A percentile compares a stretch with the other conserved stretches of the same genome.
Evolutionary conservation across 805 yeast species (phyloP).

Genomic region (Teunomyces funiuensis): DNA sequence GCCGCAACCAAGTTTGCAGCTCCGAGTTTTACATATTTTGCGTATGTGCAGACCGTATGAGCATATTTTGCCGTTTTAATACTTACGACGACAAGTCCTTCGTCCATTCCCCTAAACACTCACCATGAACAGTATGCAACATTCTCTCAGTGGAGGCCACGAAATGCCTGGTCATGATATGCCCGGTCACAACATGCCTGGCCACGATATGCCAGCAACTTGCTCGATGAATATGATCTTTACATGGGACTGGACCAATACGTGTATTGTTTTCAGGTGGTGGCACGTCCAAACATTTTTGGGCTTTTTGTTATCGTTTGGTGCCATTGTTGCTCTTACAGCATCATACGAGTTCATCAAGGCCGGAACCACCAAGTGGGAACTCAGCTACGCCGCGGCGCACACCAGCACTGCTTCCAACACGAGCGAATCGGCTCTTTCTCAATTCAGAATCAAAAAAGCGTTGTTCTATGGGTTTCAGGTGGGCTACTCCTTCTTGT

Average conservation of each 20-base stretch:
- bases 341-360: constrained; percentile 63
- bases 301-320: constrained; percentile 53
- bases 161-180: constrained; percentile 8
- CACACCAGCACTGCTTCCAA: constrained; percentile 11
- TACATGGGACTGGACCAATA: constrained; percentile 73
- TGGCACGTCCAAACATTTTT: constrained; percentile 66
- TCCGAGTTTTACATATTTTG: too few relatives aligned
- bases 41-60: background rate
- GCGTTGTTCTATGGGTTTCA: constrained; percentile 59
- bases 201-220: constrained; percentile 28
- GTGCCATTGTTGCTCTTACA: constrained; percentile 48
- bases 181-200: constrained; percentile 20
- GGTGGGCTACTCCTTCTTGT: constrained; percentile 66
- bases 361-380: constrained; percentile 29
- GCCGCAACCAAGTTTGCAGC: background rate
- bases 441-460: constrained; percentile 26
- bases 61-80: background rate
- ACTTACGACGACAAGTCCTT: background rate
- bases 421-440: constrained; percentile 6
- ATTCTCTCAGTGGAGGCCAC: background rate
- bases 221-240: constrained; percentile 73
- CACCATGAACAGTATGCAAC: constrained; percentile 12
- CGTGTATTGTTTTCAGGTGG: constrained; percentile 74
- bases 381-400: constrained; percentile 9
- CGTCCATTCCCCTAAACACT: too few relatives aligned